Evolutionary conservation across 306 rosid genomes (phyloP), one percentile per base, ranked within the genome.

Genomic region (Oemleria cerasiformis): DNA sequence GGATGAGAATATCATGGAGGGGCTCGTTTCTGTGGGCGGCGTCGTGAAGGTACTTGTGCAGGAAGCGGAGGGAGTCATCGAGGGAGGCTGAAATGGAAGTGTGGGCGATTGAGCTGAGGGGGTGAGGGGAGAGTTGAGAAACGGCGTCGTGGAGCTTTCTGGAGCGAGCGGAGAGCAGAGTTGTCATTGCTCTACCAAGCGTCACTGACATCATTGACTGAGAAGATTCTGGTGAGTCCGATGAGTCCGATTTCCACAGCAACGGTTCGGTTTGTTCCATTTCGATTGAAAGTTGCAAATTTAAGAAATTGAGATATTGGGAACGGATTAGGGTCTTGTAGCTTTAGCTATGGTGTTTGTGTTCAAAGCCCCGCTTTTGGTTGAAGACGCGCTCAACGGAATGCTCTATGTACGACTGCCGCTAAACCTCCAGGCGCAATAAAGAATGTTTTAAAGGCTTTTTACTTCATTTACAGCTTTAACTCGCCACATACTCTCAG

Each of bases 1-100:
- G 97, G 75, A 88, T 55, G 58, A 93, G 88, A 47, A 90, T 41
- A 63, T 81, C 90, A 67, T 83, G 85, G 38, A 79, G 77, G 3
- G 85, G 70, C 56, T 68, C 79, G 12, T 77, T 56, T 43, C 78
- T 74, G 20, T 73, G 79, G 40, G 75, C 91, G 34, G 89, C 86
- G 53, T 90, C 94, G 71, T 72, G 73, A 12, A 86, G 84, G 76
- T 81, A 88, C 74, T 81, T 81, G 88, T 83, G 94, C 66, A 93
- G 71, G 82, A 93, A 87, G 82, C 84, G 78, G 47, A 93, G 96
- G 2, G 97, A 86, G 68, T 88, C 88, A 14, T 86, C 84, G 78
- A 90, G 61, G 15, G 39, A 73, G 17, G 5, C 62, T 9, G 73
- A 48, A 12, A 48, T 34, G 57, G 58, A 68, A 61, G 23, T 2